Evolutionary conservation across 129 eudicot species (phyloP), one percentile per base, ranked within the genome.

Genomic region (Cynara cardunculus): DNA sequence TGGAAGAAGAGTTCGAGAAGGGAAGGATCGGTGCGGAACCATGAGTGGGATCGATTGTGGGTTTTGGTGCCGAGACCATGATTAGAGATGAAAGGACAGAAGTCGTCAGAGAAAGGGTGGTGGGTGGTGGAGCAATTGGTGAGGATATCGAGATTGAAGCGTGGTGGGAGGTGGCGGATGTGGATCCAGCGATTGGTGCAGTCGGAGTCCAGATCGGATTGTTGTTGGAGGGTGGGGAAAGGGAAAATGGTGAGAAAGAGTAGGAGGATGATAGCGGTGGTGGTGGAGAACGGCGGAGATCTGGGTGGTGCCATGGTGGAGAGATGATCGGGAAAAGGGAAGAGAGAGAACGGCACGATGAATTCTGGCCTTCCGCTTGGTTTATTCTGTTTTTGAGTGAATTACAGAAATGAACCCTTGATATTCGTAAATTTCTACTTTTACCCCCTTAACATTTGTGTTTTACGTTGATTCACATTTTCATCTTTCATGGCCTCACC

Each of bases 51-150:
- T 27, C 80, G 74, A 89, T 89, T 90, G 93, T 95, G 97, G 30
- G 99, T 95, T 72, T 89, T 92, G 13, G 62, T 83, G 31, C 99
- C 99, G 65, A 95, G 94, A 81, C 96, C 97, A 56, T 94, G 97
- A 81, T 94, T 92, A 75, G 93, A 12, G 62, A 80, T 74, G 80
- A 84, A 88, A 5, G 94, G 90, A 71, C 97, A 94, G 86, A 92
- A 85, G 75, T 88, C 25, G 67, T 72, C 79, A 86, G 35, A 80
- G 64, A 92, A 78, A 0, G 88, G 89, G 82, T 86, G 87, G 83
- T 80, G 78, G 69, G 39, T 31, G 81, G 61, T n/a, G 62, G 97
- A 89, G 89, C 97, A 95, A 83, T 92, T 90, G 46, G 81, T 14
- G 80, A 95, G 87, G 80, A 95, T 89, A 74, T 88, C 91, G 46